phyloP scores from a whole-genome alignment of 306 rosid species.

The Casuarina glauca region DNA sequence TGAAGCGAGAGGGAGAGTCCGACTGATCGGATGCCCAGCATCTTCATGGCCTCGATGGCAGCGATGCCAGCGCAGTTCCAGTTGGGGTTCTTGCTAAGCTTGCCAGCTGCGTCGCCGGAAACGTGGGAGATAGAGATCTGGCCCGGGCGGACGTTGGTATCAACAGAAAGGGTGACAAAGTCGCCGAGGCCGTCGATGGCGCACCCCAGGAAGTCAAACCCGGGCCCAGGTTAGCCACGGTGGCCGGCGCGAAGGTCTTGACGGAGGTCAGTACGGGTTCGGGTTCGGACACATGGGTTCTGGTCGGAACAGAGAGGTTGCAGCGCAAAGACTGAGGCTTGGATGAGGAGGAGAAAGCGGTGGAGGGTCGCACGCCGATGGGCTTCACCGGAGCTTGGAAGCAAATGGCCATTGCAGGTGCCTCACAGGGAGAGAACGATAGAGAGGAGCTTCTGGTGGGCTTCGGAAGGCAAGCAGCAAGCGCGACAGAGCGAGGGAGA shows the following conservation, averaged over 20 bases:
- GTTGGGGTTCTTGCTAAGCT: slow-evolving; percentile 70
- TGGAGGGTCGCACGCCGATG: slow-evolving; percentile 12
- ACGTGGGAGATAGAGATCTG: slow-evolving; percentile 57
- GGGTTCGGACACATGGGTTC: slow-evolving; percentile 47
- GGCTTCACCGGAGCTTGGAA: slow-evolving; percentile 38
- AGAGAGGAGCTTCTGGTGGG: not conserved
- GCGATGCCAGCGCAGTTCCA: slow-evolving; percentile 87
- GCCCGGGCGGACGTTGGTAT: slow-evolving; percentile 65
- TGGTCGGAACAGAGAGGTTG: slow-evolving; percentile 49
- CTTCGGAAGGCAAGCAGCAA: too few relatives aligned
- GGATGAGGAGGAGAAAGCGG: not conserved
- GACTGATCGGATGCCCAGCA: slow-evolving; percentile 69
- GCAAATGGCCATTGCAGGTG: slow-evolving; percentile 41
- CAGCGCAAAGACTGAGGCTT: slow-evolving; percentile 39
- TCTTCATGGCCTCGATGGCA: slow-evolving; percentile 79
- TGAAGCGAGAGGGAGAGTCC: slow-evolving; percentile 80
- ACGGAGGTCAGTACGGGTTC: slow-evolving; percentile 53
- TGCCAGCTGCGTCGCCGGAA: slow-evolving; percentile 39
- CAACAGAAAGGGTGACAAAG: slow-evolving; percentile 63
- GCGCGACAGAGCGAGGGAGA: not conserved
- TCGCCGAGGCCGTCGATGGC: slow-evolving; percentile 84
- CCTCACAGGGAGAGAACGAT: not conserved
- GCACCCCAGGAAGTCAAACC: slow-evolving; percentile 93
- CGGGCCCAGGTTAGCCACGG: slow-evolving; percentile 83
- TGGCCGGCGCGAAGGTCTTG: slow-evolving; percentile 81